Evolutionary conservation across 2,329 filamentous ascomycete species (phyloP), one percentile per base, ranked within the genome.

Genomic region (Xylaria sp.): DNA sequence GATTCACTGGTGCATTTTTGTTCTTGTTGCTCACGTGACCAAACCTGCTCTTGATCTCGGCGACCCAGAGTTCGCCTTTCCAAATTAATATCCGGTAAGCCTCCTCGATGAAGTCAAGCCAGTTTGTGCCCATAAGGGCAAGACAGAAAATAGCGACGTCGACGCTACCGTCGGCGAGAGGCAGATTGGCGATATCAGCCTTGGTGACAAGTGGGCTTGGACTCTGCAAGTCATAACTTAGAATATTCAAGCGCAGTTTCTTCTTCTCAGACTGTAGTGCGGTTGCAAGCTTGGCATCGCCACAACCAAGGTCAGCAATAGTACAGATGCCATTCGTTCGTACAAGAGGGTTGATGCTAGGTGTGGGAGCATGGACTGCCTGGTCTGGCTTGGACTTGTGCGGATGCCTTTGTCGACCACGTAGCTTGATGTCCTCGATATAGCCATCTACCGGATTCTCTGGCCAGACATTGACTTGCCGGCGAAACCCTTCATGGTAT

Each of bases 61-160:
- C 93, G 61, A 99, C 89, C 96, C 96, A 99, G 63, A 97, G 90
- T 84, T 99, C 96, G 74, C 96, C 96, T 78, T 96, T 95, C 88
- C 94, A 94, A 78, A 94, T 91, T 70, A 99, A 87, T 61, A 98
- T 87, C 63, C 96, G 91, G 84, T 94, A 97, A 15, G 95, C 95
- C 83, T 99, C 96, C 82, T 98, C 96, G 76, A 99, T 88, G 80
- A 99, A 98, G 75, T 94, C 91, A 63, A 97, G 88, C 95, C 96
- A 99, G 83, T 99, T 99, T 65, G 96, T 99, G 78, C 96, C 96
- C 96, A 99, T 99, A 68, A 99, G 88, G 59, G 95, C 96, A 39
- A 99, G 87, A 81, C 96, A 99, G 85, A 98, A 98, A 74, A 99
- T 91, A 58, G 93, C 93, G 5, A 99, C 87, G 80, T 99, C 94